phyloP scores from a whole-genome alignment of 148 eudicot species.

The Spergularia bocconei region DNA sequence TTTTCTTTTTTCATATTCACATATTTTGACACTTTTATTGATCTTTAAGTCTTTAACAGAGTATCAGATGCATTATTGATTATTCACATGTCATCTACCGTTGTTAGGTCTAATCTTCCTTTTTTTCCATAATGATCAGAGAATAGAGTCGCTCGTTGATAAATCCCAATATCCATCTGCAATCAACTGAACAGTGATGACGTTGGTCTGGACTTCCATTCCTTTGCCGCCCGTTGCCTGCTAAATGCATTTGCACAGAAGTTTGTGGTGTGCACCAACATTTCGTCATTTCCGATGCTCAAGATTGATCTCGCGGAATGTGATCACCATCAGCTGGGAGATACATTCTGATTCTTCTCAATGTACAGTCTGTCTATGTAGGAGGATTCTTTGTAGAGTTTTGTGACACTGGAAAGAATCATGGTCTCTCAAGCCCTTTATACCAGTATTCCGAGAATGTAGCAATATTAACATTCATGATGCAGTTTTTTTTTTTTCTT shows the following conservation, averaged over 20 bases:
- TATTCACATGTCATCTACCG: background rate
- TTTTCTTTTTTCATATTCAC: background rate
- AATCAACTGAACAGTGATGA: conserved; percentile 10
- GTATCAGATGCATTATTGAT: background rate
- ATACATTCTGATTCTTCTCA: background rate
- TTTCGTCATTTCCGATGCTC: background rate
- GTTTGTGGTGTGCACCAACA: background rate
- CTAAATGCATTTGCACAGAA: background rate
- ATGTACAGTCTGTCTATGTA: background rate
- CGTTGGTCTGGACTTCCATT: background rate
- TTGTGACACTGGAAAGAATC: too few relatives aligned
- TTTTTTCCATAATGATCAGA: conserved; percentile 40
- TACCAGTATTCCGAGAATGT: too few relatives aligned
- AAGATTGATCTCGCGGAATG: conserved; percentile 8
- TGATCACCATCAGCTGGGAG: conserved; percentile 2
- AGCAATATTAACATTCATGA: too few relatives aligned
- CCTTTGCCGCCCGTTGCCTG: background rate
- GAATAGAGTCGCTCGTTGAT: conserved; percentile 63
- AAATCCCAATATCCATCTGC: conserved; percentile 36
- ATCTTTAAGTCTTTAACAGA: background rate
- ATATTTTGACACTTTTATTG: too few relatives aligned
- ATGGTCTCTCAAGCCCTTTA: too few relatives aligned
- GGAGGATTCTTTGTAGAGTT: too few relatives aligned
- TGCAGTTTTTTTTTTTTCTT: too few relatives aligned
- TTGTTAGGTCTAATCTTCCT: conserved; percentile 1